Evolutionary conservation across 495 filamentous ascomycete genomes (phyloP).

Genomic region (Chaetomium cochliodes): DNA sequence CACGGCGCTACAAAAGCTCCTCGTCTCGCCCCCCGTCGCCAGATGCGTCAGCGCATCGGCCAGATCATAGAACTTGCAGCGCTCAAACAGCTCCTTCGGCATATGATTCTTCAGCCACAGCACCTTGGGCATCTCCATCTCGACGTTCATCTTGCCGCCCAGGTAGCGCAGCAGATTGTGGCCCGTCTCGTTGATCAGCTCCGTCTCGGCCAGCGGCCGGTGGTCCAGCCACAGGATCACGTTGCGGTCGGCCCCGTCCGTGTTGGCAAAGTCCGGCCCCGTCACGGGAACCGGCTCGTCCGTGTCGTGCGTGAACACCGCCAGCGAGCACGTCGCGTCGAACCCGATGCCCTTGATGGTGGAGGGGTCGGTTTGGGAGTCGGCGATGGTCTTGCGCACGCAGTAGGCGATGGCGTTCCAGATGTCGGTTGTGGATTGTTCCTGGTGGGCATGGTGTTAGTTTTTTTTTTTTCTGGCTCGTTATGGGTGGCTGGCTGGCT

Average conservation of each 20-base stretch:
- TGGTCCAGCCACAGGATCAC: constrained; percentile 93
- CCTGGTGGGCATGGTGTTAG: constrained; percentile 52
- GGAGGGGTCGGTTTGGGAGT: constrained; percentile 70
- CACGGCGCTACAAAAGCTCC: constrained; percentile 89
- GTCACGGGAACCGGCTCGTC: constrained; percentile 88
- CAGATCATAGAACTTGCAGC: constrained; percentile 95
- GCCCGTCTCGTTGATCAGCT: constrained; percentile 84
- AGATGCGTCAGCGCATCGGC: constrained; percentile 92
- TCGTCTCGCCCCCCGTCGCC: constrained; percentile 87
- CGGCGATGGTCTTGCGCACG: constrained; percentile 71
- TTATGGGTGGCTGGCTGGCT: not conserved
- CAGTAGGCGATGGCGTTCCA: constrained; percentile 87
- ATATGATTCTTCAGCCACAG: constrained; percentile 98
- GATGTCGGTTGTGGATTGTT: constrained; percentile 97
- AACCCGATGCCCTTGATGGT: constrained; percentile 87
- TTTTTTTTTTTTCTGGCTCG: no score
- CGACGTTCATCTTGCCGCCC: constrained; percentile 93
- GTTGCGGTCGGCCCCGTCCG: constrained; percentile 73
- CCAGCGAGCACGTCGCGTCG: constrained; percentile 93
- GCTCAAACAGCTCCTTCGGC: constrained; percentile 83
- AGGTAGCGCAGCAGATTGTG: constrained; percentile 95
- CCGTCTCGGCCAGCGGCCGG: constrained; percentile 82
- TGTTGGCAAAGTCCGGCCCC: constrained; percentile 73
- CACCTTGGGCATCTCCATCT: constrained; percentile 99
- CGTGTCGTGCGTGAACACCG: constrained; percentile 84